phyloP scores from a whole-genome alignment of 176 grass and related monocot species.

The Carex scoparia region DNA sequence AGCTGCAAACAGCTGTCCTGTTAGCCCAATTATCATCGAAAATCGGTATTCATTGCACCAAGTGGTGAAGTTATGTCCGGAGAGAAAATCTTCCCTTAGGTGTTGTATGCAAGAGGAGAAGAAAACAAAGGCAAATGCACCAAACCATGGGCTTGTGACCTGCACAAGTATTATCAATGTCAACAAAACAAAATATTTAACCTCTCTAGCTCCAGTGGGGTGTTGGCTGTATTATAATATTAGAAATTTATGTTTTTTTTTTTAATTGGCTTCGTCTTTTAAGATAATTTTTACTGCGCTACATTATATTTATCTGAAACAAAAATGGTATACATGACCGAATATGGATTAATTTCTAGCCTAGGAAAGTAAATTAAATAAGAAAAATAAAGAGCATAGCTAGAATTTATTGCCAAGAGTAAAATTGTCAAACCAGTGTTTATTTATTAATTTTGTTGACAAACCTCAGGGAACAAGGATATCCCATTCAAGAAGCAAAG shows the following conservation, averaged over 20 bases:
- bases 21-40: constrained; percentile 47
- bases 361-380: background rate
- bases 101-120: constrained; percentile 33
- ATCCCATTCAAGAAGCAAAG: constrained; percentile 36
- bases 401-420: background rate
- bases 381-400: background rate
- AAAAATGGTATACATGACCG: background rate
- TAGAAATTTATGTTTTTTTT: background rate
- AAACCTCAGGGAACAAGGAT: constrained; percentile 37
- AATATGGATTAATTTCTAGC: background rate
- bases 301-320: background rate
- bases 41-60: constrained; percentile 56
- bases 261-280: background rate
- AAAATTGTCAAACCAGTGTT: background rate
- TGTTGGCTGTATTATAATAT: background rate
- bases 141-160: constrained; percentile 17
- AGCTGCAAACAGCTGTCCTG: constrained; percentile 40
- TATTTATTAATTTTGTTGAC: background rate
- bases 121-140: constrained; percentile 24
- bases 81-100: constrained; percentile 32
- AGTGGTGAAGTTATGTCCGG: background rate
- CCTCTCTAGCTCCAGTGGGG: background rate
- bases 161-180: background rate
- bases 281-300: background rate
- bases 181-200: background rate